phyloP scores from a whole-genome alignment of 768 basidiomycete species.

The Termitomyces sp. region DNA sequence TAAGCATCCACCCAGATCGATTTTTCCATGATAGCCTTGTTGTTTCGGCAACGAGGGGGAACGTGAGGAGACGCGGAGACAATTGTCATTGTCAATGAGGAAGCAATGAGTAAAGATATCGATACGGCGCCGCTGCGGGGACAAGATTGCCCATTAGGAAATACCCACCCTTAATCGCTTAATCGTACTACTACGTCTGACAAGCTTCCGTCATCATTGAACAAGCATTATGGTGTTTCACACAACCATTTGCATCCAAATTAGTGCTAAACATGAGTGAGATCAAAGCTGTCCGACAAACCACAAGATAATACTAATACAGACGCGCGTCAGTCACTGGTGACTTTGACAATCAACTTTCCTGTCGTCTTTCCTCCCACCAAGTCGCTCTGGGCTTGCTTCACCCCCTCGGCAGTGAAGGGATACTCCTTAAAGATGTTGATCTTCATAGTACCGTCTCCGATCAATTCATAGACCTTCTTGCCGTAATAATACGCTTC shows the following conservation, averaged over 20 bases:
- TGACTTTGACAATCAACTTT: slow-evolving; percentile 80
- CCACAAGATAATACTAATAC: neutral
- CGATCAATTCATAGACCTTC: slow-evolving; percentile 62
- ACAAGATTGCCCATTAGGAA: neutral
- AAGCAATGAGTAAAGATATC: neutral
- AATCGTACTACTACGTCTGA: neutral
- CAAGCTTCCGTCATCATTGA: neutral
- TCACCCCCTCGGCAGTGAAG: slow-evolving; percentile 79
- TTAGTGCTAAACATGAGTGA: neutral
- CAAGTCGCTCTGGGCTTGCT: slow-evolving; percentile 77
- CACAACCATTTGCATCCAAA: neutral
- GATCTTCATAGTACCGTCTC: slow-evolving; percentile 60
- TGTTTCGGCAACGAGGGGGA: too few species aligned
- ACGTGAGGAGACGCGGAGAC: neutral
- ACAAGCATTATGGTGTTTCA: neutral
- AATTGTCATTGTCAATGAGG: neutral
- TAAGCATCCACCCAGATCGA: neutral
- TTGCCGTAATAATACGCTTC: slow-evolving; percentile 68
- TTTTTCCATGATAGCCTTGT: neutral
- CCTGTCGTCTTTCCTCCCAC: slow-evolving; percentile 77
- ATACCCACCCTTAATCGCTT: neutral
- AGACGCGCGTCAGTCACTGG: slow-evolving; percentile 12
- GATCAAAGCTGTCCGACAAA: neutral
- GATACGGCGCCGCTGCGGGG: neutral
- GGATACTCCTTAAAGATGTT: slow-evolving; percentile 76